phyloP scores from a whole-genome alignment of 345 rosid genomes.

The Gossypium arboreum region DNA sequence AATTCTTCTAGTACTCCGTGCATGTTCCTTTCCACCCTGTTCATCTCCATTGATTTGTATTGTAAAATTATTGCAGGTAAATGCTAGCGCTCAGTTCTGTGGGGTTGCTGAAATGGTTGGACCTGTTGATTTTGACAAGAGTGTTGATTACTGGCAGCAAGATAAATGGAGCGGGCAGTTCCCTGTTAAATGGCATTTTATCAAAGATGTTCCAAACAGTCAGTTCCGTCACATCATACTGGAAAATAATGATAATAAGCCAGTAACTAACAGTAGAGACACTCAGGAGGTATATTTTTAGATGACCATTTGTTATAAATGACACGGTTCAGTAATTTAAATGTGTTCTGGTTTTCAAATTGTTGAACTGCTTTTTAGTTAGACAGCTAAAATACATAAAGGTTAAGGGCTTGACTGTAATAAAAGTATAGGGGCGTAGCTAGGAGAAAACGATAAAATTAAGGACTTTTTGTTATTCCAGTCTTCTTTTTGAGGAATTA shows the following conservation, averaged over 20 bases:
- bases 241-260: conserved; percentile 85
- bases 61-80: conserved; percentile 52
- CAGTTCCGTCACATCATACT: conserved; percentile 75
- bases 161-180: conserved; percentile 94
- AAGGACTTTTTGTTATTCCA: not conserved
- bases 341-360: not conserved
- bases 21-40: not conserved
- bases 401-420: not conserved
- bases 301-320: not conserved
- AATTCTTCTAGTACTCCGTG: not conserved
- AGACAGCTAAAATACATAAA: not conserved
- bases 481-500: conserved; percentile 2
- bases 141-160: conserved; percentile 93
- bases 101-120: conserved; percentile 96
- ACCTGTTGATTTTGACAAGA: conserved; percentile 82
- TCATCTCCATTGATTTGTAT: conserved; percentile 1
- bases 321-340: not conserved
- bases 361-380: not conserved
- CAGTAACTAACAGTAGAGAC: conserved; percentile 93
- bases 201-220: conserved; percentile 90
- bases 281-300: conserved; percentile 66
- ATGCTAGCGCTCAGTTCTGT: conserved; percentile 90
- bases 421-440: not conserved
- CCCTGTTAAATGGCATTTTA: conserved; percentile 86
- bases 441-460: not conserved